A percentile compares a stretch with the other conserved stretches of the same genome.
Conservation (phyloP, 805 yeast species). For the Suhomyces kilbournensis region DNA sequence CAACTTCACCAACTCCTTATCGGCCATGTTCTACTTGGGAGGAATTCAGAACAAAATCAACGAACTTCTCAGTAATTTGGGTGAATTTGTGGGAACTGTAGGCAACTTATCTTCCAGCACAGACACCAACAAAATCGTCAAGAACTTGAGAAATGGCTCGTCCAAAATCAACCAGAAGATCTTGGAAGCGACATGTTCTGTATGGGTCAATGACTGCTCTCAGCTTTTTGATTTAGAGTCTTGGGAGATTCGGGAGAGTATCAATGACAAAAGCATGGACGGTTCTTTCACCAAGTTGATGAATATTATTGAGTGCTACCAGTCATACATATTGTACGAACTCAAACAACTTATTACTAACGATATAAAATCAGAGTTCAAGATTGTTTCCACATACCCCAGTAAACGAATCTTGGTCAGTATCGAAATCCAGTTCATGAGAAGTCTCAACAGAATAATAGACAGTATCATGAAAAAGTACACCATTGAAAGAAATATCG, state of each 20-base stretch:
- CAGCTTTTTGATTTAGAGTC: conserved; percentile 43
- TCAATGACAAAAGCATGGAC: conserved; percentile 1
- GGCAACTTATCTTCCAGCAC: conserved; percentile 31
- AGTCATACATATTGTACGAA: conserved; percentile 31
- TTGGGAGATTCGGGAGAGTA: conserved; percentile 28
- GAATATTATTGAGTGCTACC: conserved; percentile 35
- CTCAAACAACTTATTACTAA: conserved; percentile 25
- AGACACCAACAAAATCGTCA: conserved; percentile 38
- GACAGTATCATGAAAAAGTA: conserved; percentile 42
- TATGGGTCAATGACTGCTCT: conserved; percentile 45
- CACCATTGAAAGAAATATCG: conserved; percentile 22
- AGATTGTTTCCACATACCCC: conserved; percentile 37
- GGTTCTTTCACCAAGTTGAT: conserved; percentile 33
- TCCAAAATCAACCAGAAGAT: conserved; percentile 34
- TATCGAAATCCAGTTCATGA: conserved; percentile 44
- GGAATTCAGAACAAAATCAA: conserved; percentile 27
- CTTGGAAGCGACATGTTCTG: conserved; percentile 40
- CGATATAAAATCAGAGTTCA: conserved; percentile 15
- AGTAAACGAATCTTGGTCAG: conserved; percentile 39
- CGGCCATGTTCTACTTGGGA: conserved; percentile 35
- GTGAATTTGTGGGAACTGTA: conserved; percentile 27
- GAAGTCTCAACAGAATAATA: conserved; percentile 39
- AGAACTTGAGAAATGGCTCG: conserved; percentile 31
- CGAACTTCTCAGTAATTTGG: conserved; percentile 28
- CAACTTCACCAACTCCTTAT: conserved; percentile 38